These are phyloP conservation scores for Globisporangium apiculatum DNA, from an alignment of 352 stramenopile species.

Conservation along the genomic window DNA sequence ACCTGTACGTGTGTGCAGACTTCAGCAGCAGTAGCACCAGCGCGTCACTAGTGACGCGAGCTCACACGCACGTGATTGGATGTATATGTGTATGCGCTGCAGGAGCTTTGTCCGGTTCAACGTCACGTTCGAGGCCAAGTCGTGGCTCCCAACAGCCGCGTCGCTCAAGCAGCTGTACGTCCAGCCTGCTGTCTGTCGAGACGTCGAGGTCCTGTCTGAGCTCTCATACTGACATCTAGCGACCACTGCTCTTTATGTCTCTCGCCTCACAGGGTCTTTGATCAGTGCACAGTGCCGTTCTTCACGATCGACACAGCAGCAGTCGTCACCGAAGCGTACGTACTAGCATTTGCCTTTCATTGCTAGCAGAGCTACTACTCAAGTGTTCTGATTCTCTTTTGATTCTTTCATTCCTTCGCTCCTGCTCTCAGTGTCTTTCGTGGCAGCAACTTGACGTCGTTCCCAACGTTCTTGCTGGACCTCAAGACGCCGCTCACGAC, in stretches of 20 bases:
- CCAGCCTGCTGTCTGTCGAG: background rate
- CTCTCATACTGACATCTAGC: background rate
- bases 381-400: too few species aligned
- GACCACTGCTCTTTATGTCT: too few species aligned
- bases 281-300: slow-evolving; percentile 22
- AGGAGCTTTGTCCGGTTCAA: slow-evolving; percentile 34
- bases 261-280: slow-evolving; percentile 28
- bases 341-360: background rate
- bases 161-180: slow-evolving; percentile 33
- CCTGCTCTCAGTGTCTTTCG: slow-evolving; percentile 21
- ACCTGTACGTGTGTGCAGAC: slow-evolving; percentile 12
- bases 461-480: slow-evolving; percentile 31
- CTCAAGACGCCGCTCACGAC: slow-evolving; percentile 16
- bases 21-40: too few species aligned
- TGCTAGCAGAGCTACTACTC: background rate
- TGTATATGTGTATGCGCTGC: background rate
- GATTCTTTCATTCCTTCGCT: background rate
- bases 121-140: slow-evolving; percentile 24
- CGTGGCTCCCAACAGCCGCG: slow-evolving; percentile 24
- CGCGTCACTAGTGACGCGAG: too few species aligned
- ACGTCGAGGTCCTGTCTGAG: background rate
- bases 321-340: slow-evolving; percentile 34
- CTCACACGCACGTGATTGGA: too few species aligned
- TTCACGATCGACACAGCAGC: slow-evolving; percentile 26
- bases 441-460: slow-evolving; percentile 30